Evolutionary conservation across 2,329 filamentous ascomycete genomes (phyloP).

Genomic region (Akanthomyces muscarius): DNA sequence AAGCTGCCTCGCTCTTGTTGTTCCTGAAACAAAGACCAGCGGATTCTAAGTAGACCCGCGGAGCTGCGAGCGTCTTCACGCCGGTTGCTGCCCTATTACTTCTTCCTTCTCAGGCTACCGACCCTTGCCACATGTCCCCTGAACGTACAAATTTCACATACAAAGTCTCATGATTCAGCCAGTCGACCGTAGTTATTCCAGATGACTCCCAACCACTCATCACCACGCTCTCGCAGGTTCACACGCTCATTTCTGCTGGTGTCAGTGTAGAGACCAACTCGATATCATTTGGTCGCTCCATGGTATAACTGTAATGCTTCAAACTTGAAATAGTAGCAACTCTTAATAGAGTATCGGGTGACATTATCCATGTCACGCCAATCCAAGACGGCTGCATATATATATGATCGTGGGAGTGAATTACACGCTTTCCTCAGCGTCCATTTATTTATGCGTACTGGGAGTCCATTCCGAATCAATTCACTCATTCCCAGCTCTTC

Average conservation of each 20-base stretch:
- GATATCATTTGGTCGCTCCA: neutral
- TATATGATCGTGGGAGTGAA: neutral
- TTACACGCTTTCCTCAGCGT: neutral
- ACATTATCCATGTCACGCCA: neutral
- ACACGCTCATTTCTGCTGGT: neutral
- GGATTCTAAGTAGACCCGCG: neutral
- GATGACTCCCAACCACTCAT: neutral
- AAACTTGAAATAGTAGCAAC: neutral
- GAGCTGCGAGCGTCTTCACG: neutral
- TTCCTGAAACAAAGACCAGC: neutral
- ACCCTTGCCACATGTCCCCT: neutral
- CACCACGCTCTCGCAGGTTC: neutral
- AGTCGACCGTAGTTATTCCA: neutral
- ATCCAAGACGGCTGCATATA: neutral
- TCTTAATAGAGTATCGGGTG: neutral
- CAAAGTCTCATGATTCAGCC: neutral
- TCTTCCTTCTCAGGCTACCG: neutral
- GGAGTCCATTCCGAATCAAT: neutral
- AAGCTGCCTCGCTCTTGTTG: neutral
- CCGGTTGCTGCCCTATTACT: neutral
- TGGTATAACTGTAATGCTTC: too few relatives aligned
- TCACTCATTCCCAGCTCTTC: constrained; percentile 4
- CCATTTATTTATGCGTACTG: neutral
- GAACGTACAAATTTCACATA: neutral
- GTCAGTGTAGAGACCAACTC: neutral